Percentiles rank a stretch among this genome's conserved stretches.
Conservation (phyloP, 2,329 filamentous ascomycete genomes). For the Aspergillus ruber region DNA sequence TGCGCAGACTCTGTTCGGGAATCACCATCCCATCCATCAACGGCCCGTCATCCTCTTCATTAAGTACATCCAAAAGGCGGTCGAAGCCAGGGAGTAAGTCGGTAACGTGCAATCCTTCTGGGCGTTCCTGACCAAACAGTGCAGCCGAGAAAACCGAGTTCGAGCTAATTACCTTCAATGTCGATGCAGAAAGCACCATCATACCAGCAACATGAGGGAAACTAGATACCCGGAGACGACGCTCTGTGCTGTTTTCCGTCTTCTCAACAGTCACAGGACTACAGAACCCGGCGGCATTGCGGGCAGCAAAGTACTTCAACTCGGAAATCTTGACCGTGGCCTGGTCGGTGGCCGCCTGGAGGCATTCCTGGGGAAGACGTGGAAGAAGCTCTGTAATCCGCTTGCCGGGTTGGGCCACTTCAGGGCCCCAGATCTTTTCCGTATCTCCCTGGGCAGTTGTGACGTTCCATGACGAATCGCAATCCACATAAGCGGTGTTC, state of each 20-base stretch:
- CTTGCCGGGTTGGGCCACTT: conserved; percentile 59
- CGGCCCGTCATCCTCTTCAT: conserved; percentile 76
- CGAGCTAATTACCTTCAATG: conserved; percentile 77
- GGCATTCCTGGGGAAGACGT: conserved; percentile 66
- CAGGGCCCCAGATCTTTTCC: conserved; percentile 78
- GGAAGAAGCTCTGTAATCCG: conserved; percentile 75
- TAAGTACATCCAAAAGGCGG: conserved; percentile 71
- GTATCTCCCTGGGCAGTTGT: conserved; percentile 66
- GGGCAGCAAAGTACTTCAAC: conserved; percentile 76
- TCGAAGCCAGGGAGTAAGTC: conserved; percentile 83
- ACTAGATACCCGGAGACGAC: conserved; percentile 77
- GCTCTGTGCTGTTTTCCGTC: conserved; percentile 50
- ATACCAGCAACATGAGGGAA: conserved; percentile 98
- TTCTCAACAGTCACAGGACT: conserved; percentile 80
- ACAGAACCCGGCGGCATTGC: conserved; percentile 67
- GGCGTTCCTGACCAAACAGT: conserved; percentile 80
- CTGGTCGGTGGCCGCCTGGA: conserved; percentile 61
- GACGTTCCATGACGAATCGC: conserved; percentile 73
- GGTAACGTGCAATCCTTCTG: conserved; percentile 72
- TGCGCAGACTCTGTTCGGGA: conserved; percentile 89
- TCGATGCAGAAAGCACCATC: conserved; percentile 76
- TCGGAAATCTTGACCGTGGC: conserved; percentile 70
- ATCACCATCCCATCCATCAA: conserved; percentile 92
- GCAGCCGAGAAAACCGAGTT: conserved; percentile 92
- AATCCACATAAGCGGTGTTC: conserved; percentile 69